These are phyloP conservation scores for Trypanosoma mega DNA, from an alignment of 208 protist genomes.

Conservation along the genomic window DNA sequence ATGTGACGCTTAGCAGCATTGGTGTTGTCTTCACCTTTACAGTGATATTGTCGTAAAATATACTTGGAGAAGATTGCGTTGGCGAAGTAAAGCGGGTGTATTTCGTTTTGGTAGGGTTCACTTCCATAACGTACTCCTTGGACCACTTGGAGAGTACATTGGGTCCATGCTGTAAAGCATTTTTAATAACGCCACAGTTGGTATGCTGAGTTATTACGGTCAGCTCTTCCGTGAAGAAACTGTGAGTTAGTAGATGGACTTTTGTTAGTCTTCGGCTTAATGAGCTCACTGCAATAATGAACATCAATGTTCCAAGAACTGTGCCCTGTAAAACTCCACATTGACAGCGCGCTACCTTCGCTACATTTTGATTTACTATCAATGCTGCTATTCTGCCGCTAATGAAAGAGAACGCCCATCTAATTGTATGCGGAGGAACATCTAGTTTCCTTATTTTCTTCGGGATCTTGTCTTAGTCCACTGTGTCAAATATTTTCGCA, in stretches of 20 bases:
- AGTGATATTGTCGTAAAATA: too few species aligned
- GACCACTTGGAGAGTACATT: constrained; percentile 15
- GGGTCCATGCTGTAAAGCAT: constrained; percentile 14
- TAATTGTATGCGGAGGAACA: not conserved
- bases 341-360: not conserved
- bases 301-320: constrained; percentile 21
- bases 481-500: constrained; percentile 13
- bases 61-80: too few species aligned
- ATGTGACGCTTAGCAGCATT: too few species aligned
- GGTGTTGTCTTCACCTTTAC: too few species aligned
- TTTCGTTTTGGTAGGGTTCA: constrained; percentile 17
- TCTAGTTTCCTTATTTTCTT: not conserved
- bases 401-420: not conserved
- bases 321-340: constrained; percentile 26
- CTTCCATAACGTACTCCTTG: constrained; percentile 15
- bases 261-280: constrained; percentile 7
- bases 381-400: not conserved
- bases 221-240: constrained; percentile 28
- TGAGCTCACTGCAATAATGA: constrained; percentile 26
- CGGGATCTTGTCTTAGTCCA: constrained; percentile 3
- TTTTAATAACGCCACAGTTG: constrained; percentile 6
- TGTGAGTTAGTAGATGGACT: constrained; percentile 15
- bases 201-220: constrained; percentile 3
- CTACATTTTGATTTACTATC: not conserved
- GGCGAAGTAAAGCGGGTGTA: constrained; percentile 27